These are phyloP conservation scores for Alternaria panax DNA, from an alignment of 2,329 filamentous ascomycete genomes.

Conservation along the genomic window DNA sequence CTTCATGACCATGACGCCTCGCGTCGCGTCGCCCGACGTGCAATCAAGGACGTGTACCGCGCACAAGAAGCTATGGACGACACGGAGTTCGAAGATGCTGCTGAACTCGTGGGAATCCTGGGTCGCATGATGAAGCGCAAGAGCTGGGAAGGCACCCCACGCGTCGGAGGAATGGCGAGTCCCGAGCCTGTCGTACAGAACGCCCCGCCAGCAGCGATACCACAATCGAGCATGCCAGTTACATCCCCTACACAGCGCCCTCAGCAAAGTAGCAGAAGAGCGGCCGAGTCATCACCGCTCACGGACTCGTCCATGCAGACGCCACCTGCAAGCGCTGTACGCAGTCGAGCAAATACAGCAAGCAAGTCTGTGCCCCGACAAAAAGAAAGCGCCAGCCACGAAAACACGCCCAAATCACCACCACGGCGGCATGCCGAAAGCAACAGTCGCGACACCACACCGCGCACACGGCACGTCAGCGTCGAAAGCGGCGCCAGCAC, in stretches of 20 bases:
- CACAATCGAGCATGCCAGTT: slow-evolving; percentile 14
- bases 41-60: slow-evolving; percentile 90
- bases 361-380: slow-evolving; percentile 33
- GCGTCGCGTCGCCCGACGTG: slow-evolving; percentile 77
- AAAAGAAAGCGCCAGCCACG: slow-evolving; percentile 31
- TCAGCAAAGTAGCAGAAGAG: slow-evolving; percentile 33
- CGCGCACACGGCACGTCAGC: slow-evolving; percentile 40
- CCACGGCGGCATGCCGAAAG: slow-evolving; percentile 34
- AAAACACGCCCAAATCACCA: slow-evolving; percentile 37
- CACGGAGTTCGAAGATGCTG: slow-evolving; percentile 92
- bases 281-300: slow-evolving; percentile 38
- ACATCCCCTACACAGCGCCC: slow-evolving; percentile 29
- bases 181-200: slow-evolving; percentile 37
- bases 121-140: slow-evolving; percentile 85
- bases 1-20: slow-evolving; percentile 80
- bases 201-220: slow-evolving; percentile 20
- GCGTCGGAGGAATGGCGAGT: slow-evolving; percentile 40
- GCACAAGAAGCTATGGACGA: slow-evolving; percentile 93
- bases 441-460: slow-evolving; percentile 45
- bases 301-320: slow-evolving; percentile 27
- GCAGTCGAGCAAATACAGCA: slow-evolving; percentile 42
- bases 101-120: slow-evolving; percentile 83
- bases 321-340: slow-evolving; percentile 25
- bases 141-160: slow-evolving; percentile 49
- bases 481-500: slow-evolving; percentile 43